Base-by-base conservation (phyloP, 768 basidiomycete genomes). In the Dacryopinax primogenitus region DNA sequence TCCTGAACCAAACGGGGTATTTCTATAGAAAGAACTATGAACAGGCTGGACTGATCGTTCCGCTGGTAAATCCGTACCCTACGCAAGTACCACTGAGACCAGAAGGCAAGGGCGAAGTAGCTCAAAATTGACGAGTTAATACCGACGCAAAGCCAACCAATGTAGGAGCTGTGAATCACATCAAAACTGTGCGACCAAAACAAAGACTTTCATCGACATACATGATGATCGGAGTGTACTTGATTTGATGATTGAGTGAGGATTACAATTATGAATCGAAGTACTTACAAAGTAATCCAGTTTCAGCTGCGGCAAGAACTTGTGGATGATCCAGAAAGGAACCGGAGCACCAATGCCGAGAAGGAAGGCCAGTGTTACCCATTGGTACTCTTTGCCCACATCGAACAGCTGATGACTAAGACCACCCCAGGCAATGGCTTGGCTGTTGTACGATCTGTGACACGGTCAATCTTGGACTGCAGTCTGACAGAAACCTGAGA, bases 1-100 rank as follows among this genome's bases (percentile, higher is more conserved):
- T 74, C 70, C 81, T 80, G 73, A 85, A 88, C 86, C 85, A 88
- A 15, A 79, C 79, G 1, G 86, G 83, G 65, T 84, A 76, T 66
- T 81, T 79, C 37, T 73, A 78, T 34, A 80, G 73, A 30, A 80
- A 65, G 74, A 74, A 80, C 76, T 77, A 81, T 62, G 72, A 69
- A 2, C 68, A 69, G 35, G 16, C 26, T 18, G 15, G 21, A 61
- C 13, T 13, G 11, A 21, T 15, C 21, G 26, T n/a, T 30, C 23
- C n/a, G 28, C n/a, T 16, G 1, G 11, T n/a, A 30, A 36, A 33
- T 12, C 16, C n/a, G n/a, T 36, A 65, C 47, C 2, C 62, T 66
- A 1, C 71, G 62, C 3, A 69, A 62, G 67, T 67, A 70, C 64
- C 64, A 72, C 64, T 87, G 86, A 1, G 86, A 86, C 36, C 80